Base-by-base conservation (phyloP, 495 filamentous ascomycete genomes). In the Penicillium steckii region DNA sequence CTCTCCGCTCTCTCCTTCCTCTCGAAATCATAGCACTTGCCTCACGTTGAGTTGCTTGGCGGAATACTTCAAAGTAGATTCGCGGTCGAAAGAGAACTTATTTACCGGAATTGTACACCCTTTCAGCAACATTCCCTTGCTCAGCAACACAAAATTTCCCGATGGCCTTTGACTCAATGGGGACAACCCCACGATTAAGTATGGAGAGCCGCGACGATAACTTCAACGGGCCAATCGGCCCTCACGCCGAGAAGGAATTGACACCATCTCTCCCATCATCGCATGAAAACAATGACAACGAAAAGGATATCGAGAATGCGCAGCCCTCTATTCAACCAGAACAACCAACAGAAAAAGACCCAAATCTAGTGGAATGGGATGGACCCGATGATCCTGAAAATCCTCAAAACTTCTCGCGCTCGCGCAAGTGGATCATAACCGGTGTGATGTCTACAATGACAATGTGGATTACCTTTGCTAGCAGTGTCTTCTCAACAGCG, bases 341-440 rank as follows among this genome's bases (percentile, higher is more conserved):
- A 24, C 55, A 64, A 21, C 30, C 54, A 8, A 47, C 54, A 9
- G 53, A 56, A 10, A 69, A 64, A 48, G 73, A 76, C 41, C 70
- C 74, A 10, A 73, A 75, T 30, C 56, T 76, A 6, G 69, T 77
- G 1, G 69, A 69, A 27, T 77, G 68, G 64, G 67, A 75, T 54
- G 73, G 74, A 7, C 72, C 69, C 0, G 60, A 87, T 44, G 88
- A 92, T 55, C 85, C 85, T 0, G 70, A 80, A 37, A 88, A 90
- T 69, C 88, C 88, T 4, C 75, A 84, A 61, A 91, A 93, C 66
- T 89, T 85, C 56, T 62, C 80, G 0, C 51, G 57, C 0, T 55
- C 66, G 32, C 74, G 77, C 44, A 95, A 95, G 70, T 91, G 87
- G 85, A 51, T 83, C 0, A 77, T 88, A 42, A 85, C 91, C 0